Conservation (phyloP, 2,329 filamentous ascomycete species). For the Phialemoniopsis sp. region DNA sequence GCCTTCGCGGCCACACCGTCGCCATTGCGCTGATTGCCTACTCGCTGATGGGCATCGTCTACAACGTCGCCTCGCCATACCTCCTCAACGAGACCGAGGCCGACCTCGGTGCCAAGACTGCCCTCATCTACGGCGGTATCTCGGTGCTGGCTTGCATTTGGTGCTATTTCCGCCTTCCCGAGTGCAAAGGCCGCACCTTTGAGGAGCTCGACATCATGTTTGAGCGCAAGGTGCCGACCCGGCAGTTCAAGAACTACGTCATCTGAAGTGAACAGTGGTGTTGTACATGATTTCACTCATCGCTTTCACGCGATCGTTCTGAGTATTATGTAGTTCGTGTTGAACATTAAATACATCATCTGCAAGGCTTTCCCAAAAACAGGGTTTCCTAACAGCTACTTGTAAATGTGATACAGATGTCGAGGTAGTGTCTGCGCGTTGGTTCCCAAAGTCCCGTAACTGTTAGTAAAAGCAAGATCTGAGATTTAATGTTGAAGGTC, state of each 20-base stretch:
- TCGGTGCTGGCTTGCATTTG: not conserved
- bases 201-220: slow-evolving; percentile 39
- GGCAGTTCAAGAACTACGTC: slow-evolving; percentile 12
- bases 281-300: too few relatives aligned
- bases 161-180: slow-evolving; percentile 30
- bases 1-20: slow-evolving; percentile 29
- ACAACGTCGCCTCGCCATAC: not conserved
- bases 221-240: slow-evolving; percentile 17
- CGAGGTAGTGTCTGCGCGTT: too few relatives aligned
- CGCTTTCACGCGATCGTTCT: too few relatives aligned
- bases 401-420: too few relatives aligned
- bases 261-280: not conserved
- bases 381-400: too few relatives aligned
- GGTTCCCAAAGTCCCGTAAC: too few relatives aligned
- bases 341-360: too few relatives aligned
- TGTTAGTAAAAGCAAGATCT: too few relatives aligned
- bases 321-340: too few relatives aligned
- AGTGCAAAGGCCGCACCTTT: slow-evolving; percentile 32
- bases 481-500: too few relatives aligned
- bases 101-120: not conserved
- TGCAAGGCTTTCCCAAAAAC: too few relatives aligned
- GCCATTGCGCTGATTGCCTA: slow-evolving; percentile 31
- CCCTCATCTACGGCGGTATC: not conserved
- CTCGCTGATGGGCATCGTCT: not conserved
- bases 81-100: not conserved